Conservation (phyloP, 208 protist species). For the Crithidia mellificae region DNA sequence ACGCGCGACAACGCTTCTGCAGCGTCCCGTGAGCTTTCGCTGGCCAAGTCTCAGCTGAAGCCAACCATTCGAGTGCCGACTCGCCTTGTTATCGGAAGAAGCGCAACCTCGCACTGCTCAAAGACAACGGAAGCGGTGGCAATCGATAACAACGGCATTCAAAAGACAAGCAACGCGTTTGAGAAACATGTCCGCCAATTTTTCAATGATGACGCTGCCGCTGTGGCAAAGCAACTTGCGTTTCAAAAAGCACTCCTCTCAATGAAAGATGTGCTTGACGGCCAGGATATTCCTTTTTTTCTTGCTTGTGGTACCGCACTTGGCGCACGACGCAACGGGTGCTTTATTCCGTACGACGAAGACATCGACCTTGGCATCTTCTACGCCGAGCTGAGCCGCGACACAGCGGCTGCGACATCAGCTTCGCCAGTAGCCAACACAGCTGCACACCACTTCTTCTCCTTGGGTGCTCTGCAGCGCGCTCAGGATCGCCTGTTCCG, state of each 20-base stretch:
- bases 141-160: too few relatives aligned
- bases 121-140: too few relatives aligned
- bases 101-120: too few relatives aligned
- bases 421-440: too few relatives aligned
- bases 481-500: slow-evolving; percentile 29
- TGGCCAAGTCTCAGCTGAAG: background rate
- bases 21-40: background rate
- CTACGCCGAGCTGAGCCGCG: slow-evolving; percentile 42
- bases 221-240: slow-evolving; percentile 44
- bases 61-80: slow-evolving; percentile 15
- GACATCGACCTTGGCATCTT: slow-evolving; percentile 90
- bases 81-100: too few relatives aligned
- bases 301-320: slow-evolving; percentile 85
- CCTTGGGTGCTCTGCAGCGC: background rate
- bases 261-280: slow-evolving; percentile 35
- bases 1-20: background rate
- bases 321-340: slow-evolving; percentile 71
- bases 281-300: slow-evolving; percentile 59
- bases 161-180: slow-evolving; percentile 16
- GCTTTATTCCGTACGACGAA: slow-evolving; percentile 86
- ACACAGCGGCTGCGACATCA: too few relatives aligned
- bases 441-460: too few relatives aligned
- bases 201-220: background rate
- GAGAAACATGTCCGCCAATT: slow-evolving; percentile 12
- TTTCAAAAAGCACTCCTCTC: slow-evolving; percentile 77